Evolutionary conservation across 164 flowering plant genomes (phyloP), one percentile per base, ranked within the genome.

Genomic region (Stephania japonica): DNA sequence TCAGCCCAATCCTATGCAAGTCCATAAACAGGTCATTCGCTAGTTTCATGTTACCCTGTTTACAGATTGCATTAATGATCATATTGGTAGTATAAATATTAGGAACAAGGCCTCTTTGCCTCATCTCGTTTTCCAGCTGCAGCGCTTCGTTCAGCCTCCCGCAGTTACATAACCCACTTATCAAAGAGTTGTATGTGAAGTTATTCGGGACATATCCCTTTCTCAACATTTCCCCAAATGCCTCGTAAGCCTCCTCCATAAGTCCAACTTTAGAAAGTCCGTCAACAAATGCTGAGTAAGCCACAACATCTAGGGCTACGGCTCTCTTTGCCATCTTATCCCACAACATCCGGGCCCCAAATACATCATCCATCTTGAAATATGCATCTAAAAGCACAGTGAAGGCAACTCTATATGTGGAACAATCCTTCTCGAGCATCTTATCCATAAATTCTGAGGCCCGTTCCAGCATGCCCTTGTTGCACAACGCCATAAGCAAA

Each of bases 171-270:
- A 85, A 87, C 11, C 94, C 98, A 80, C 77, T 74, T 43, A 95
- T 93, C 82, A 95, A 78, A 70, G 99, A 91, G 77, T 91, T 95
- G 78, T 93, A 95, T 10, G 84, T 79, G 79, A 85, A 91, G 70
- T 91, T 95, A 78, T 95, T 95, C 25, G 99, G 99, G 61, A 85
- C 83, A 71, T 85, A 70, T 10, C 92, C 94, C 81, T 77, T 87
- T 44, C 75, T 80, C 56, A 65, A 77, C 98, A 91, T 95, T 76
- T 90, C 86, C 25, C 56, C 69, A 72, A 90, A 89, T 41, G 79
- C 77, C 61, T 75, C 78, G 69, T 72, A 83, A 11, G 98, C 99
- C 75, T 90, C 92, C 70, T 87, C 87, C 83, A 93, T 75, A 56
- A 78, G 79, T 73, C 89, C 92, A 38, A 82, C 87, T 80, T 83